Conservation (phyloP, 148 eudicot species). For the Rhododendron kiyosumense region DNA sequence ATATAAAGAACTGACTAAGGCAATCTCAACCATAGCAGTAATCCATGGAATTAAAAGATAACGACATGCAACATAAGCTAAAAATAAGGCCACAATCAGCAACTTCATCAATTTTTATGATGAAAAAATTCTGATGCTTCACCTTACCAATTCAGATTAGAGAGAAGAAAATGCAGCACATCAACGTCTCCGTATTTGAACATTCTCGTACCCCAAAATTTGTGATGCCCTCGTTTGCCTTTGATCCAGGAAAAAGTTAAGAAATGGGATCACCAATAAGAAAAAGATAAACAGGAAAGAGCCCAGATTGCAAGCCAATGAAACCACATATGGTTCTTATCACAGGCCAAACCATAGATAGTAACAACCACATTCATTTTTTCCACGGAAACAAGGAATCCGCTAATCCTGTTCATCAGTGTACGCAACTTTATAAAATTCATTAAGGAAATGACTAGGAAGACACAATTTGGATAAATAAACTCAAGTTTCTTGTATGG, state of each 20-base stretch:
- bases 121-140: background rate
- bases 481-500: background rate
- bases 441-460: background rate
- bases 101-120: background rate
- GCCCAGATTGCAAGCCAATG: background rate
- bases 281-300: background rate
- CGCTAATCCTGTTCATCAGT: background rate
- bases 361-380: background rate
- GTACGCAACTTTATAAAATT: background rate
- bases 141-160: conserved; percentile 86
- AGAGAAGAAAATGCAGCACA: conserved; percentile 91
- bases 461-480: background rate
- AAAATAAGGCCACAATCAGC: conserved; percentile 1
- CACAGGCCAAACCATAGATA: background rate
- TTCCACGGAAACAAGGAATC: background rate
- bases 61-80: background rate
- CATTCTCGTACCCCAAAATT: conserved; percentile 99
- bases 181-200: conserved; percentile 91
- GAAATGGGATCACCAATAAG: background rate
- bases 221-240: conserved; percentile 97
- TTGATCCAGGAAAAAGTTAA: conserved; percentile 15
- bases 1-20: background rate
- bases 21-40: background rate
- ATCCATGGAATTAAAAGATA: background rate
- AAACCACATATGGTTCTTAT: background rate